Base-by-base conservation (phyloP, 140 eudicot genomes). In the Anethum foeniculum region DNA sequence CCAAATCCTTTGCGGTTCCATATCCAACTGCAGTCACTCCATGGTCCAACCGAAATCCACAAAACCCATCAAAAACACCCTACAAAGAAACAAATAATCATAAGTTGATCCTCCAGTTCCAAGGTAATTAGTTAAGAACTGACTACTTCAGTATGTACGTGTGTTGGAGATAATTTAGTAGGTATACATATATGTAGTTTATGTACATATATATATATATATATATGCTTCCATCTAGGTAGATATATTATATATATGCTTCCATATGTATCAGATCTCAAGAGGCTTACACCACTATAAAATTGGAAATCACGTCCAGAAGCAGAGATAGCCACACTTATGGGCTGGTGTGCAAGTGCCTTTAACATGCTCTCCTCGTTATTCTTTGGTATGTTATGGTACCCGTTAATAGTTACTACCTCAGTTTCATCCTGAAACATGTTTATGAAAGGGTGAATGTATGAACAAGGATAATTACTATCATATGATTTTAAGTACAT, bases 1-100 rank as follows among this genome's bases (percentile, higher is more conserved):
- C 93, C 27, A 67, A 25, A 18, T 88, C 88, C 54, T 71, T 87
- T 47, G 79, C 81, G 43, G 89, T 73, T 81, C 94, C 97, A 36
- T 91, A 91, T 28, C 94, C 97, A n/a, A 91, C 90, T 7, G 92
- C 97, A 32, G 92, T 88, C 19, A 89, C 97, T 83, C 97, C 94
- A 62, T 89, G 97, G 80, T 88, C 94, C 54, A 91, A 68, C 28
- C 85, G 87, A 5, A 84, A 83, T 81, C 97, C 92, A 79, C 94
- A 91, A n/a, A 83, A 86, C 49, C 94, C 97, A 79, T 91, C 94
- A 76, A 84, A 91, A 5, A 91, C 97, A 41, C 94, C 97, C 97
- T 89, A 41, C 83, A 81, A 81, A 25, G 28, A 39, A 75, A 15
- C 65, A 30, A 34, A 52, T 27, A 27, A 39, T 13, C 18, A 3